phyloP scores from a whole-genome alignment of 2,329 filamentous ascomycete genomes.

The Pseudogymnoascus sp. region DNA sequence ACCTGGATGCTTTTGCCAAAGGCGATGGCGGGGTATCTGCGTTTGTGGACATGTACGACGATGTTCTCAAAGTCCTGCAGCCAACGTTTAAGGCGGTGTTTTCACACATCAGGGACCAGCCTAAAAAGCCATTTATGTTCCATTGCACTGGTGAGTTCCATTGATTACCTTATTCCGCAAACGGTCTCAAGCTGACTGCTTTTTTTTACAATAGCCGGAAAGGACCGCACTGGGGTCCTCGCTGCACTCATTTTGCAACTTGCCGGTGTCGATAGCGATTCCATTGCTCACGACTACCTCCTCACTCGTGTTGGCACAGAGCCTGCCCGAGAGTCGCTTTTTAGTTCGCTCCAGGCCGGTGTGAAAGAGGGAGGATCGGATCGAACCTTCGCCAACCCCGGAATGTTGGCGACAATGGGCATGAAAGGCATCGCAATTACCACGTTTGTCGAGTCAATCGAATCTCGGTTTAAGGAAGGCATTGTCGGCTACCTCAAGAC shows the following conservation, averaged over 20 bases:
- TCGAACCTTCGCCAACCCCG: conserved; percentile 33
- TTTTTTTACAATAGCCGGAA: conserved; percentile 35
- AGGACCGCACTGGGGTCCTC: conserved; percentile 47
- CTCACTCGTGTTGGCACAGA: conserved; percentile 48
- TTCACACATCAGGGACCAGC: conserved; percentile 41
- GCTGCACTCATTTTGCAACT: conserved; percentile 44
- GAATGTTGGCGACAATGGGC: conserved; percentile 42
- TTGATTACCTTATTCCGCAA: neutral
- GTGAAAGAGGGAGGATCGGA: conserved; percentile 27
- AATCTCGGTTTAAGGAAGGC: conserved; percentile 35
- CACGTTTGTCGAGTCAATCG: conserved; percentile 37
- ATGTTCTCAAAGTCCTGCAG: conserved; percentile 37
- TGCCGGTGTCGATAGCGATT: conserved; percentile 38
- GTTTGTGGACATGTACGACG: conserved; percentile 41
- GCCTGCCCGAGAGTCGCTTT: conserved; percentile 41
- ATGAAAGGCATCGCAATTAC: conserved; percentile 39
- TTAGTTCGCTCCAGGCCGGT: conserved; percentile 35
- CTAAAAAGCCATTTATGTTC: conserved; percentile 39
- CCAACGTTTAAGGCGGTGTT: conserved; percentile 39
- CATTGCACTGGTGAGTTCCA: conserved; percentile 46
- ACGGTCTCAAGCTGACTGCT: neutral
- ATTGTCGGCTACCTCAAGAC: conserved; percentile 40
- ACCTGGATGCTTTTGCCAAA: conserved; percentile 36
- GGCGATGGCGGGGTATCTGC: conserved; percentile 38
- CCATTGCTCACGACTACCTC: conserved; percentile 43